These are phyloP conservation scores for Irpex lacteus DNA, from an alignment of 1,284 basidiomycete genomes.

Conservation along the genomic window DNA sequence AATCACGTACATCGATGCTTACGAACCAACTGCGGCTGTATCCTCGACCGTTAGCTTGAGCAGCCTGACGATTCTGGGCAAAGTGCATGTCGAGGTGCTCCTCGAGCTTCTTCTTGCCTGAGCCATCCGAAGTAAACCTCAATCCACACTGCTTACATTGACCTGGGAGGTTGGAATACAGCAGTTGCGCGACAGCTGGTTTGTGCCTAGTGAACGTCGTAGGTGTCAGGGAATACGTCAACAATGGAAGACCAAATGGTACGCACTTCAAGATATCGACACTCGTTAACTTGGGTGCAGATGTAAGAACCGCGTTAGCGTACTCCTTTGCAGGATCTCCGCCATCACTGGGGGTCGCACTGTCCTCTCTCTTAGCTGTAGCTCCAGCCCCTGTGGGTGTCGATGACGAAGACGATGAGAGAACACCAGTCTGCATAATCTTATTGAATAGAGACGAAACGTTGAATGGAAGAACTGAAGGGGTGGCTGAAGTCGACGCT, in stretches of 20 bases:
- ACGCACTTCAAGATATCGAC: conserved; percentile 74
- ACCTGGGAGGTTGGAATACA: conserved; percentile 73
- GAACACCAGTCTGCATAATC: conserved; percentile 73
- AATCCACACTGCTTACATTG: conserved; percentile 95
- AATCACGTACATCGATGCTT: conserved; percentile 70
- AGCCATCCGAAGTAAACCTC: conserved; percentile 73
- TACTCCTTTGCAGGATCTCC: conserved; percentile 60
- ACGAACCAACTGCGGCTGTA: conserved; percentile 93
- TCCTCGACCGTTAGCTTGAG: conserved; percentile 81
- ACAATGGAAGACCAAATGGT: neutral
- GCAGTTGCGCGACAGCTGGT: conserved; percentile 57
- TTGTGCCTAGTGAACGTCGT: conserved; percentile 47
- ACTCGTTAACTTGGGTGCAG: conserved; percentile 68
- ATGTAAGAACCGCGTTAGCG: conserved; percentile 65
- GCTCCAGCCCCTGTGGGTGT: conserved; percentile 50
- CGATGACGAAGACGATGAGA: conserved; percentile 47
- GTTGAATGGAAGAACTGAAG: conserved; percentile 31
- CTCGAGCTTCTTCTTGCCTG: conserved; percentile 79
- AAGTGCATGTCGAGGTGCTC: conserved; percentile 98
- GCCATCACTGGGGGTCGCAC: conserved; percentile 33
- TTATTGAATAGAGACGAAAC: conserved; percentile 64
- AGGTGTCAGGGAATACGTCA: conserved; percentile 12
- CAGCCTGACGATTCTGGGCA: conserved; percentile 87
- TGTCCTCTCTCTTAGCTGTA: conserved; percentile 37
- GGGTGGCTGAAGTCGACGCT: conserved; percentile 27